These are phyloP conservation scores for Trichophyton schoenleinii DNA, from an alignment of 2,329 filamentous ascomycete genomes.

Conservation along the genomic window DNA sequence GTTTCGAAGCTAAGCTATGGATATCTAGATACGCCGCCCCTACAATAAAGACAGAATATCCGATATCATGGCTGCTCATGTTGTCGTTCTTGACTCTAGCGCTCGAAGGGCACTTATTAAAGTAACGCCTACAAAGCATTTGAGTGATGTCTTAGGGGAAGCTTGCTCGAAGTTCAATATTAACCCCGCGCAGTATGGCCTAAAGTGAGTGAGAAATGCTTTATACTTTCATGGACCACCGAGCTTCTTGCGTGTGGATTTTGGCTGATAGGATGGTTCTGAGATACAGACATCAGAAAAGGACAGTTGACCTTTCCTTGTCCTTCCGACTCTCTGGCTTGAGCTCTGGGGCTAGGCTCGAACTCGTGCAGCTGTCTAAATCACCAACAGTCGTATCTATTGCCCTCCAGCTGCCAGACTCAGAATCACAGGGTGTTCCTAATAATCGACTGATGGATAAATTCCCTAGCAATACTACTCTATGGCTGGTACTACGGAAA, in stretches of 20 bases:
- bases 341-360: slow-evolving; percentile 73
- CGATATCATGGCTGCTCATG: slow-evolving; percentile 62
- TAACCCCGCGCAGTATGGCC: slow-evolving; percentile 57
- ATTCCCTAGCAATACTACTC: slow-evolving; percentile 71
- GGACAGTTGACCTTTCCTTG: slow-evolving; percentile 70
- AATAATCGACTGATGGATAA: slow-evolving; percentile 65
- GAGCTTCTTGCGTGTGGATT: not conserved
- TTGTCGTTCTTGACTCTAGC: slow-evolving; percentile 73
- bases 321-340: slow-evolving; percentile 76
- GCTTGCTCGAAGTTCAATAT: slow-evolving; percentile 74
- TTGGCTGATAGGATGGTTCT: slow-evolving; percentile 2
- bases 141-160: slow-evolving; percentile 76
- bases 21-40: not conserved
- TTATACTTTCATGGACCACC: not conserved
- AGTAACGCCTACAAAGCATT: slow-evolving; percentile 64
- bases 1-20: not conserved
- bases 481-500: slow-evolving; percentile 83
- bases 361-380: slow-evolving; percentile 76
- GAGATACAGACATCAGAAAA: slow-evolving; percentile 60
- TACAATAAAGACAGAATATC: not conserved
- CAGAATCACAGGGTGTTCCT: slow-evolving; percentile 51
- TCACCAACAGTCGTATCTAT: slow-evolving; percentile 78
- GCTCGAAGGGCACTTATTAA: slow-evolving; percentile 69
- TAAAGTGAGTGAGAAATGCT: slow-evolving; percentile 51
- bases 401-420: slow-evolving; percentile 69